These are phyloP conservation scores for Acanthamoeba lenticulata DNA, from an alignment of 208 protist genomes.

Conservation along the genomic window DNA sequence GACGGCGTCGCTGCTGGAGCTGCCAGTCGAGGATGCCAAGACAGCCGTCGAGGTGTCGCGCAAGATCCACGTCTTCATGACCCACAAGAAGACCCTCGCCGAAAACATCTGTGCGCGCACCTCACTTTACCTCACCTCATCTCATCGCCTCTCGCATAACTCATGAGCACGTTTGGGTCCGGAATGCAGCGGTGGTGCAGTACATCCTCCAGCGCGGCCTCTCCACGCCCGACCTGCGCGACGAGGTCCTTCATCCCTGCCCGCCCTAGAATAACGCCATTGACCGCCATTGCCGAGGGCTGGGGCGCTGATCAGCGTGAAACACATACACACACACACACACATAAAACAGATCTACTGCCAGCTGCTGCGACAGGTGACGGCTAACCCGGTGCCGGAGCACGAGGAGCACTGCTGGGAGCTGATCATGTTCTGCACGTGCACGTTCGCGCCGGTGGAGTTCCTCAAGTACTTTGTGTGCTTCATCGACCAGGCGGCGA, in stretches of 20 bases:
- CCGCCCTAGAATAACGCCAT: not conserved
- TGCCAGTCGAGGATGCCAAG: conserved; percentile 39
- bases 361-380: conserved; percentile 57
- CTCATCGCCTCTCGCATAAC: not conserved
- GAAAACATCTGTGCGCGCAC: not conserved
- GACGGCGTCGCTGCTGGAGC: conserved; percentile 12
- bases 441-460: conserved; percentile 1
- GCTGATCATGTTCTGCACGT: conserved; percentile 41
- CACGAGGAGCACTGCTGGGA: conserved; percentile 53
- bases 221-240: not conserved
- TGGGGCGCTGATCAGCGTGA: no score
- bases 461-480: conserved; percentile 65
- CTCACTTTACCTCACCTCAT: not conserved
- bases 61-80: conserved; percentile 51
- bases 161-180: not conserved
- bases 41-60: conserved; percentile 54
- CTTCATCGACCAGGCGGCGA: conserved; percentile 5
- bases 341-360: conserved; percentile 58
- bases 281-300: no score
- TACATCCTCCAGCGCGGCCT: conserved; percentile 47
- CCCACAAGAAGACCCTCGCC: conserved; percentile 6
- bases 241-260: not conserved
- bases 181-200: not conserved
- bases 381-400: conserved; percentile 25
- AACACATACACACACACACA: not conserved